These are phyloP conservation scores for Apiotrichum sp. DNA, from an alignment of 1,284 basidiomycete species.

Conservation along the genomic window DNA sequence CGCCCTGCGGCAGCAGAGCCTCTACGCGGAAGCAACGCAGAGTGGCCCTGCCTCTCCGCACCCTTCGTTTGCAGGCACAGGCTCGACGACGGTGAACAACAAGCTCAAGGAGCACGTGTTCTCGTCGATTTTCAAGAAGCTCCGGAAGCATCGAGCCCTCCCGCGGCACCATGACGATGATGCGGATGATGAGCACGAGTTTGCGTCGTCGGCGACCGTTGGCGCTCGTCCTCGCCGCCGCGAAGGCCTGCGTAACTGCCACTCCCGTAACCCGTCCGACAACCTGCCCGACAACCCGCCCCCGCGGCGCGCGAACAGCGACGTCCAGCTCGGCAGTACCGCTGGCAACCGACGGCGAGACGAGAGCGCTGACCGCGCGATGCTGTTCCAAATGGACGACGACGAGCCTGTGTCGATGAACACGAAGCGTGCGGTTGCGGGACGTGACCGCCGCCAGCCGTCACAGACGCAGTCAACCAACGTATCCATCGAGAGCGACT, in stretches of 20 bases:
- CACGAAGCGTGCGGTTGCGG: neutral
- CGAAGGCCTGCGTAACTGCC: neutral
- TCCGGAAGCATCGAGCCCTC: constrained; percentile 29
- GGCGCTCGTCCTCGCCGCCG: neutral
- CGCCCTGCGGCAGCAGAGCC: constrained; percentile 18
- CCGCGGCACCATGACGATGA: constrained; percentile 29
- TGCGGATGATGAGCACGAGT: constrained; percentile 40
- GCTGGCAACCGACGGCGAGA: constrained; percentile 18
- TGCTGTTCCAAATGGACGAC: constrained; percentile 50
- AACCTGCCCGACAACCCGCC: neutral
- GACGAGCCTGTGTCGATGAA: constrained; percentile 10
- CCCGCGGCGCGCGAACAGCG: constrained; percentile 3
- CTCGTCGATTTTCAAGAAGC: constrained; percentile 66
- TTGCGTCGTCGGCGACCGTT: constrained; percentile 3
- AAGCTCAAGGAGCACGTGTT: constrained; percentile 90
- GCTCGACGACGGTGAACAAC: constrained; percentile 85
- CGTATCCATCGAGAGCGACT: no score
- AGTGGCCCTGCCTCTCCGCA: constrained; percentile 24
- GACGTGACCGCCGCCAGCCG: neutral
- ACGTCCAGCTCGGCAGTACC: neutral
- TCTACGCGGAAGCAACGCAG: constrained; percentile 11
- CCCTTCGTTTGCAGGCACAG: constrained; percentile 68
- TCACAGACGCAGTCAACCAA: no score
- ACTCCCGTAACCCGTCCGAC: neutral
- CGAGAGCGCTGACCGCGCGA: constrained; percentile 33